A percentile compares a stretch with the other conserved stretches of the same genome.
Evolutionary conservation across 345 rosid genomes (phyloP).

Genomic region (Raphanus sativus): DNA sequence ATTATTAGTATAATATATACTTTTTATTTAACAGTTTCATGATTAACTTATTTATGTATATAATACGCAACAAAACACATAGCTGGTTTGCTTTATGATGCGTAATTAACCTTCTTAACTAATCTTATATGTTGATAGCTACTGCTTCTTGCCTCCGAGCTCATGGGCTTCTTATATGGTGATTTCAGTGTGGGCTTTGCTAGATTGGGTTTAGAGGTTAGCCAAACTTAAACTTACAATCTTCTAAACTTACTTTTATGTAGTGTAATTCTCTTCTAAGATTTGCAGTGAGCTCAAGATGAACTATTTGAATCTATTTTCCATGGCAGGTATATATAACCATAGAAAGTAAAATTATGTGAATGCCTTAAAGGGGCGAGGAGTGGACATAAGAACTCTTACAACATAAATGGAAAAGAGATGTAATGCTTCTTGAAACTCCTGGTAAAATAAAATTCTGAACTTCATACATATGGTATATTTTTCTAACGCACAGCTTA

Average conservation of each 20-base stretch:
- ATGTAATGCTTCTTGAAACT: background rate
- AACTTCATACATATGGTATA: background rate
- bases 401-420: slow-evolving; percentile 5
- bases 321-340: slow-evolving; percentile 5
- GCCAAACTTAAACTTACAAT: background rate
- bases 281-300: slow-evolving; percentile 18
- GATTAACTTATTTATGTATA: background rate
- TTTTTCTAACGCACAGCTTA: background rate
- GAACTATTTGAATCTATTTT: slow-evolving; percentile 12
- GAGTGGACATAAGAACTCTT: background rate
- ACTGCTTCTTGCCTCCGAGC: slow-evolving; percentile 4
- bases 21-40: slow-evolving; percentile 1
- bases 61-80: slow-evolving; percentile 1
- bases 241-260: background rate
- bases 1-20: background rate
- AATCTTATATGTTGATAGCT: slow-evolving; percentile 19
- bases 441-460: slow-evolving; percentile 1
- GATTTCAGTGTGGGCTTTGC: slow-evolving; percentile 32
- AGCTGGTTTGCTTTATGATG: slow-evolving; percentile 22
- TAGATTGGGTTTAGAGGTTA: slow-evolving; percentile 13
- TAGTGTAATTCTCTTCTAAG: slow-evolving; percentile 8
- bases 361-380: background rate
- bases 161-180: slow-evolving; percentile 23
- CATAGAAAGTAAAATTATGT: background rate
- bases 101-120: slow-evolving; percentile 3